Conservation (phyloP, 345 rosid genomes). For the Acer campestre region DNA sequence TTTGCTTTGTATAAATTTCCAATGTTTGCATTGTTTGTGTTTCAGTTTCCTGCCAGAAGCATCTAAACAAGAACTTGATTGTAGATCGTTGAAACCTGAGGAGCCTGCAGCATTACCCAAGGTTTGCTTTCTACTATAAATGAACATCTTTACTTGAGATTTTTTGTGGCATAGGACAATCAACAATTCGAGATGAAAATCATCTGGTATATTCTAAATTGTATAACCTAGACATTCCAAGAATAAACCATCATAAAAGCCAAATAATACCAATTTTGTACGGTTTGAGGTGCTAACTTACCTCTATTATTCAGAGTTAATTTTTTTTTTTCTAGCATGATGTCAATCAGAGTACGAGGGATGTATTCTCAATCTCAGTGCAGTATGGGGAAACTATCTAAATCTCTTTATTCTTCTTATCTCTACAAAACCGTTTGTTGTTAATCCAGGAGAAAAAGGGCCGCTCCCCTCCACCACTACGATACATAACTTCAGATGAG, state of each 20-base stretch:
- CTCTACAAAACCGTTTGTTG: neutral
- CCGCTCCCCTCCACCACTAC: slow-evolving; percentile 67
- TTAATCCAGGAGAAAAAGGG: slow-evolving; percentile 77
- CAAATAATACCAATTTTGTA: neutral
- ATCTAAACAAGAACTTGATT: slow-evolving; percentile 32
- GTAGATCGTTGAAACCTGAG: slow-evolving; percentile 38
- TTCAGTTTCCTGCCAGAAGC: slow-evolving; percentile 51
- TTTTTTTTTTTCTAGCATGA: neutral
- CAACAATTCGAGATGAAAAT: neutral
- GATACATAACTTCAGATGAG: slow-evolving; percentile 73
- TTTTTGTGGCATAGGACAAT: neutral
- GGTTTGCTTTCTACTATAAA: slow-evolving; percentile 38
- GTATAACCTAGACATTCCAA: neutral
- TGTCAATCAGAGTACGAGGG: neutral
- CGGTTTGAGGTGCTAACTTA: neutral
- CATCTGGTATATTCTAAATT: neutral
- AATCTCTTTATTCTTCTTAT: neutral
- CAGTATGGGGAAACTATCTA: neutral
- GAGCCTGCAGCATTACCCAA: slow-evolving; percentile 58
- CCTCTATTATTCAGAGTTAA: neutral
- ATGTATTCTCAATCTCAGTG: neutral
- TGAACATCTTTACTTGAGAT: neutral
- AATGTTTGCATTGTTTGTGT: slow-evolving; percentile 15
- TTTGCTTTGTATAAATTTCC: neutral
- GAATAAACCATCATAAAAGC: neutral